A percentile compares a stretch with the other conserved stretches of the same genome.
Evolutionary conservation across 805 yeast genomes (phyloP).

Genomic region (Suhomyces faveliae): DNA sequence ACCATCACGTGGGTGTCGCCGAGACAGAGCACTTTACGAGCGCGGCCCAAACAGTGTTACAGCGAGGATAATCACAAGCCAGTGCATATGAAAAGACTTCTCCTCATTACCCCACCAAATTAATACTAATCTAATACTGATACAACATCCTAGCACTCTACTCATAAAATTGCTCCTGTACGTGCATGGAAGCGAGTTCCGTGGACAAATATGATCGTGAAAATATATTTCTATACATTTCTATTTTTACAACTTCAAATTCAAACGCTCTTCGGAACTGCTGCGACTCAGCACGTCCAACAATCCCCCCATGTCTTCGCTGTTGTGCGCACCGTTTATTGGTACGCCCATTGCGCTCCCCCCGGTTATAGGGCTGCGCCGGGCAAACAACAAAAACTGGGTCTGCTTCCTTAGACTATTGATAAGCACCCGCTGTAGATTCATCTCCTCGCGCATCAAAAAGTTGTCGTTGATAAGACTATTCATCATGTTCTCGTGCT

Average conservation of each 20-base stretch:
- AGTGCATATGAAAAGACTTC: background rate
- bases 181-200: background rate
- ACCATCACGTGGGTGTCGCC: background rate
- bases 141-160: too few species aligned
- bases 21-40: background rate
- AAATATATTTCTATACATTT: background rate
- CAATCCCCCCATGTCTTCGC: constrained; percentile 16
- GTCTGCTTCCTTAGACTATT: constrained; percentile 50
- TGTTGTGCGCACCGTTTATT: background rate
- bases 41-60: background rate
- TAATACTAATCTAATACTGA: too few species aligned
- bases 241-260: constrained; percentile 26
- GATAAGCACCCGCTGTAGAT: constrained; percentile 42
- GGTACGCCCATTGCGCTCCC: constrained; percentile 7
- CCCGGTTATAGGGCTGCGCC: constrained; percentile 24
- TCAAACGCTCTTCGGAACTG: constrained; percentile 35
- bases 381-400: constrained; percentile 46
- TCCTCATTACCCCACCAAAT: background rate
- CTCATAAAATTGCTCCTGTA: too few species aligned
- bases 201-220: background rate
- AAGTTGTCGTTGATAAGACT: constrained; percentile 36
- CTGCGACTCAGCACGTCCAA: constrained; percentile 27
- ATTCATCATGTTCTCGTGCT: constrained; percentile 23
- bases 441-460: constrained; percentile 47
- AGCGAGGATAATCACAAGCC: background rate